Base-by-base conservation (phyloP, 257 asterid species). In the Schizonepeta tenuifolia region DNA sequence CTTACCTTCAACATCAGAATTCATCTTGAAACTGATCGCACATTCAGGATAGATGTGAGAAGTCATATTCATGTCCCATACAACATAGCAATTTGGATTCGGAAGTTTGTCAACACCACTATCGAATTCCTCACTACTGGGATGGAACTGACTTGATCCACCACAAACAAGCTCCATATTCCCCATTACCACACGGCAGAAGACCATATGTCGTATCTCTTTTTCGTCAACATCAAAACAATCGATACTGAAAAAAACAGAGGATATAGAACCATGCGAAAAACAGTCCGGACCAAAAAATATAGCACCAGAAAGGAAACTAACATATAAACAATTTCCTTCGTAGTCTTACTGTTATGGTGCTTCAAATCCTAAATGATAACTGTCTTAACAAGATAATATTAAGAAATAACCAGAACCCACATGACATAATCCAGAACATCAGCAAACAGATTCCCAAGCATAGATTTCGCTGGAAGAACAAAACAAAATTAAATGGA, bases 151-250 rank as follows among this genome's bases (percentile, higher is more conserved):
- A 58, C 82, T 81, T 35, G 91, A 90, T 74, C 97, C 99, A 75
- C 75, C 79, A 67, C 7, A 79, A 83, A 95, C 84, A 75, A 74
- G 84, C 89, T 95, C 99, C 96, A 78, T 83, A 74, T 71, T 71
- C 76, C 87, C 86, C 87, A 84, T 68, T 78, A 84, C 76, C 47
- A 77, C 87, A 69, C 85, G 85, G 44, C 89, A 82, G 22, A 79
- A 84, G 74, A 89, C 75, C 91, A 93, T 72, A 70, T 90, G 84
- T 4, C 87, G 86, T 59, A 85, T 64, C 28, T 84, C 96, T 74
- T 90, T 89, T 86, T 93, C 97, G 86, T 93, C 97, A 90, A 83
- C 86, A 87, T 93, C 98, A 81, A 82, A 82, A 75, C 67, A 75
- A 67, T 71, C 76, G 74, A 77, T 83, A 87, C 98, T 93, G 92